Conservation (phyloP, 2,329 filamentous ascomycete species). For the Leptosphaerulina australis region DNA sequence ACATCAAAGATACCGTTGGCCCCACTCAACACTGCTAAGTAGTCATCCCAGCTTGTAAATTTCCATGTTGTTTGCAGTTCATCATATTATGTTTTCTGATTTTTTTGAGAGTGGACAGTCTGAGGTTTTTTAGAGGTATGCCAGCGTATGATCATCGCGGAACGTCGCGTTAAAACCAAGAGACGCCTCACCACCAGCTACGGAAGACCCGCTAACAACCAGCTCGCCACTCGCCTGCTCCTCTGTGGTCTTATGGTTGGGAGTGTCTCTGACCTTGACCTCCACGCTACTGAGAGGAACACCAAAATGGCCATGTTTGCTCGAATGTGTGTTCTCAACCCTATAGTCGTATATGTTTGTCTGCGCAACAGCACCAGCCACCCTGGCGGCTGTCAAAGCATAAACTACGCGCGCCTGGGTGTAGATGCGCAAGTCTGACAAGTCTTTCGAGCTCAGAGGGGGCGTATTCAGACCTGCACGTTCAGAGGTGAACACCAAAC, state of each 20-base stretch:
- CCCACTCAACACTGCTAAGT: no score
- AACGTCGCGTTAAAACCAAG: constrained; percentile 61
- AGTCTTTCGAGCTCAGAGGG: constrained; percentile 68
- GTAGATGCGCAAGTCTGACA: constrained; percentile 83
- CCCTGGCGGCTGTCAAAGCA: constrained; percentile 77
- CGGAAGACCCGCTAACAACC: constrained; percentile 72
- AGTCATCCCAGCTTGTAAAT: no score
- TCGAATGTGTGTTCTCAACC: constrained; percentile 50
- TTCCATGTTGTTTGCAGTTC: no score
- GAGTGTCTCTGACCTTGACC: constrained; percentile 71
- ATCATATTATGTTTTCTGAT: background rate
- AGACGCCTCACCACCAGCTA: constrained; percentile 69
- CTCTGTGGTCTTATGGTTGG: constrained; percentile 67
- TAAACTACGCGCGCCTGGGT: constrained; percentile 82
- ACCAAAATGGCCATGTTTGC: constrained; percentile 73
- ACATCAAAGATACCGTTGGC: constrained; percentile 4
- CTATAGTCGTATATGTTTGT: constrained; percentile 89
- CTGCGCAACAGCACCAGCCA: constrained; percentile 90
- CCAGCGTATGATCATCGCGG: constrained; percentile 74
- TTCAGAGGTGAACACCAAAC: constrained; percentile 81
- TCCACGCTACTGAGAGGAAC: constrained; percentile 80
- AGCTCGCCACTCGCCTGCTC: constrained; percentile 63
- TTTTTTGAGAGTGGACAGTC: background rate
- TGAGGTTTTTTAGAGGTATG: constrained; percentile 49
- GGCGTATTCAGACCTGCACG: constrained; percentile 66